Evolutionary conservation across 2,329 filamentous ascomycete species (phyloP), one percentile per base, ranked within the genome.

Genomic region (Amesomyces nigricolor): DNA sequence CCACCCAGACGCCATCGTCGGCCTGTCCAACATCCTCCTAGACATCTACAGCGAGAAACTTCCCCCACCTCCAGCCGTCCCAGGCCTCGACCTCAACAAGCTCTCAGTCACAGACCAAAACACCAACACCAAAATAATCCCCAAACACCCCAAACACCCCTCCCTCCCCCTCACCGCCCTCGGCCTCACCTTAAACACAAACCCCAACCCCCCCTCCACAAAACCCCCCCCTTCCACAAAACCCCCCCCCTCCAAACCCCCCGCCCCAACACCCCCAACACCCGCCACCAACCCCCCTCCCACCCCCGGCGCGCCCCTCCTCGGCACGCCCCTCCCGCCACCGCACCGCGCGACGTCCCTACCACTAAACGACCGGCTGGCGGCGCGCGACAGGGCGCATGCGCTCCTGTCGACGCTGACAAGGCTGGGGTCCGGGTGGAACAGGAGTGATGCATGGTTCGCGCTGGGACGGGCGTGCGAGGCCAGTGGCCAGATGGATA

Each of bases 361-460:
- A 4, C 87, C 86, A 14, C 79, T 87, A 14, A 77, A 90, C 35
- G 91, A 94, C 68, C 83, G 91, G 10, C 81, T 97, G n/a, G 89
- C 91, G 3, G 89, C 91, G 14, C 84, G 92, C 17, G 94, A 97
- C 67, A 82, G 94, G 49, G 94, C 94, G 0, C 94, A 91, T 66
- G 87, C 86, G 11, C 78, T 99, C 14, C 76, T 99, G 2, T 88
- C 87, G 0, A 82, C 84, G 0, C 75, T 97, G 51, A 97, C 91
- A 2, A 95, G 91, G 68, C 80, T 91, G 8, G 92, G 92, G 8
- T 79, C 77, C 11, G 89, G 90, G 0, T 99, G 94, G 94, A 92
- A 96, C 70, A 82, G 87, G 68, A 85, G 89, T 0, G 94, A 97
- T 68, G 94, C 92, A 5, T 99, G 94, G 94, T 92, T 90, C 66